phyloP scores from a whole-genome alignment of 805 yeast species.

The Metahyphopichia silvanorum region DNA sequence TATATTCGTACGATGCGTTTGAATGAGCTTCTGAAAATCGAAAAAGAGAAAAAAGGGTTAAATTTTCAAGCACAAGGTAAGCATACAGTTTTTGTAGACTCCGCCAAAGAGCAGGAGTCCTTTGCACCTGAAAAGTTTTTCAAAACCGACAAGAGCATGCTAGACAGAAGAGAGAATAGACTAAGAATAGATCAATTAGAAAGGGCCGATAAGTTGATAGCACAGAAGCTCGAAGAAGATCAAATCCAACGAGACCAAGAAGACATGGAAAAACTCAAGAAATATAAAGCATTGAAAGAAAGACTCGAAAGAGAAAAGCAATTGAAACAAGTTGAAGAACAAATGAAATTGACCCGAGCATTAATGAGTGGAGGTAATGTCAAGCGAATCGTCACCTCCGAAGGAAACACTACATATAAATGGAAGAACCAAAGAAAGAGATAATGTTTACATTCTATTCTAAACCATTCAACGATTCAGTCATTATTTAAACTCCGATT shows the following conservation, averaged over 20 bases:
- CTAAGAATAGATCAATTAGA: conserved; percentile 59
- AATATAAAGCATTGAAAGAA: conserved; percentile 55
- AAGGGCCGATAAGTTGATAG: conserved; percentile 27
- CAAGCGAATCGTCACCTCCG: conserved; percentile 63
- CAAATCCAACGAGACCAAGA: conserved; percentile 28
- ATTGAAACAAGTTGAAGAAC: conserved; percentile 62
- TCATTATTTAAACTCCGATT: conserved; percentile 53
- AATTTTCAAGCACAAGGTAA: conserved; percentile 59
- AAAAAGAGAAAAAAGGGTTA: conserved; percentile 48
- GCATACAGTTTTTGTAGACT: conserved; percentile 84
- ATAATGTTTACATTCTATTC: conserved; percentile 20
- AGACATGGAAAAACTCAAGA: conserved; percentile 56
- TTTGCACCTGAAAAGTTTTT: conserved; percentile 68
- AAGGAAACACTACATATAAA: conserved; percentile 71
- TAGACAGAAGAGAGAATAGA: conserved; percentile 69
- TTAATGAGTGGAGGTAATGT: conserved; percentile 88
- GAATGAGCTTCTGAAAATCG: conserved; percentile 64
- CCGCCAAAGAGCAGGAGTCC: conserved; percentile 47
- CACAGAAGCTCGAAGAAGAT: conserved; percentile 25
- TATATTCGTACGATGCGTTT: conserved; percentile 77
- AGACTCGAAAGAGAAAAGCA: conserved; percentile 70
- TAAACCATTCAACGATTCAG: too few relatives aligned
- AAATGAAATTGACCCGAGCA: conserved; percentile 77
- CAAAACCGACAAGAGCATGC: conserved; percentile 63
- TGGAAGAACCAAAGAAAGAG: conserved; percentile 81